These are phyloP conservation scores for Bolboschoenus planiculmis DNA, from an alignment of 176 grass and related monocot genomes.

Conservation along the genomic window DNA sequence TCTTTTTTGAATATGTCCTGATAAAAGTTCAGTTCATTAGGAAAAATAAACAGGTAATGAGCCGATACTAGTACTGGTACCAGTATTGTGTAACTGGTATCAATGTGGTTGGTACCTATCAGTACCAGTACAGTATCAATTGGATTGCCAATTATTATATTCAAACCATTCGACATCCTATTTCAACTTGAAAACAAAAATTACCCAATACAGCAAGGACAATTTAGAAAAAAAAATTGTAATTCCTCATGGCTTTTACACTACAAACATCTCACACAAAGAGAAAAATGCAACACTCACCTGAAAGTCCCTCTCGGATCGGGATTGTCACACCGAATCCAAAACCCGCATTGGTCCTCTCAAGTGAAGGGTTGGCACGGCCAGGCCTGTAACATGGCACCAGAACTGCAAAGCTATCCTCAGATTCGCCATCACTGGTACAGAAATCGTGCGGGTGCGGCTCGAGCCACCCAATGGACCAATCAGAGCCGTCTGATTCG, in stretches of 20 bases:
- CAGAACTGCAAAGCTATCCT: constrained; percentile 66
- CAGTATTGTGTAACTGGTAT: not conserved
- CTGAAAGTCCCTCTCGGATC: not conserved
- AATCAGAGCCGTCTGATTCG: constrained; percentile 59
- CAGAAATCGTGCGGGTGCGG: constrained; percentile 55
- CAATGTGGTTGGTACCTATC: not conserved
- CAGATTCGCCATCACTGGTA: constrained; percentile 38
- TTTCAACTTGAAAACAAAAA: not conserved
- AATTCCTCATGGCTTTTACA: too few relatives aligned
- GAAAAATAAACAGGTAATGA: not conserved
- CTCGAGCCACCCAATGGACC: constrained; percentile 78
- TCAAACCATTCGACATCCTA: too few relatives aligned
- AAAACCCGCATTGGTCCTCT: constrained; percentile 3
- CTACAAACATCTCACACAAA: too few relatives aligned
- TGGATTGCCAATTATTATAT: not conserved
- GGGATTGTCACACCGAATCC: not conserved
- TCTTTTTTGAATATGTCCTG: not conserved
- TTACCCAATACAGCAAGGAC: not conserved
- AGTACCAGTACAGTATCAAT: not conserved
- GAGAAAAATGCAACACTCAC: too few relatives aligned
- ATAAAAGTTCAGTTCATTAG: not conserved
- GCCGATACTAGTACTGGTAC: not conserved
- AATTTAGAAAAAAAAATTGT: too few relatives aligned
- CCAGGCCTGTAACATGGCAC: constrained; percentile 55
- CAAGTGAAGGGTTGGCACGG: not conserved